Evolutionary conservation across 2,329 filamentous ascomycete species (phyloP).

Genomic region (Fusarium brachygibbosum): DNA sequence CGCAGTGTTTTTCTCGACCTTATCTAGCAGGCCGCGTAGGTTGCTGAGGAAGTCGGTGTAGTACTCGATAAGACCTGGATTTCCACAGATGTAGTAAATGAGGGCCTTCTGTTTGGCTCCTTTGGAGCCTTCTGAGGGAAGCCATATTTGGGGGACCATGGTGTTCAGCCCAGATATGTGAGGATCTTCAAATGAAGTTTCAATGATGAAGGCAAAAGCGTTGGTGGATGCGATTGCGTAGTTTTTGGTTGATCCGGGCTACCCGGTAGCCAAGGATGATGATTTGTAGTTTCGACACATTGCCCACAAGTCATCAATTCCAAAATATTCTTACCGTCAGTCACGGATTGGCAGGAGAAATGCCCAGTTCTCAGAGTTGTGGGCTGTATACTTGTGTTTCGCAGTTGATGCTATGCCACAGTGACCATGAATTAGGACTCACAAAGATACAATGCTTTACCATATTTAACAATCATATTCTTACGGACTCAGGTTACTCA

Average conservation of each 20-base stretch:
- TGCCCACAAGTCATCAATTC: not conserved
- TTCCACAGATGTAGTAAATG: constrained; percentile 81
- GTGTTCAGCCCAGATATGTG: not conserved
- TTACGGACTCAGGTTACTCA: constrained; percentile 27
- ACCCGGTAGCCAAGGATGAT: constrained; percentile 15
- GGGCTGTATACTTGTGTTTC: not conserved
- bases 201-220: not conserved
- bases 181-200: not conserved
- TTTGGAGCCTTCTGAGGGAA: constrained; percentile 48
- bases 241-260: constrained; percentile 11
- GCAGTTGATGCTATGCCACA: not conserved
- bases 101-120: constrained; percentile 58
- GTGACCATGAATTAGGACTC: not conserved
- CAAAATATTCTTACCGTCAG: not conserved
- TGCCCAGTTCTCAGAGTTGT: not conserved
- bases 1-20: constrained; percentile 53
- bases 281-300: not conserved
- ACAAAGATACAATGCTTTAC: not conserved
- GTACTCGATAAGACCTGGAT: constrained; percentile 81
- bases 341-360: not conserved
- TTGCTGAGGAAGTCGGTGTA: constrained; percentile 76
- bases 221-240: not conserved
- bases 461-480: constrained; percentile 18
- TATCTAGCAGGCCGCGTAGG: constrained; percentile 67
- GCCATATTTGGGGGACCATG: constrained; percentile 49